These are phyloP conservation scores for Aureobasidium subglaciale DNA, from an alignment of 2,329 filamentous ascomycete species.

Conservation along the genomic window DNA sequence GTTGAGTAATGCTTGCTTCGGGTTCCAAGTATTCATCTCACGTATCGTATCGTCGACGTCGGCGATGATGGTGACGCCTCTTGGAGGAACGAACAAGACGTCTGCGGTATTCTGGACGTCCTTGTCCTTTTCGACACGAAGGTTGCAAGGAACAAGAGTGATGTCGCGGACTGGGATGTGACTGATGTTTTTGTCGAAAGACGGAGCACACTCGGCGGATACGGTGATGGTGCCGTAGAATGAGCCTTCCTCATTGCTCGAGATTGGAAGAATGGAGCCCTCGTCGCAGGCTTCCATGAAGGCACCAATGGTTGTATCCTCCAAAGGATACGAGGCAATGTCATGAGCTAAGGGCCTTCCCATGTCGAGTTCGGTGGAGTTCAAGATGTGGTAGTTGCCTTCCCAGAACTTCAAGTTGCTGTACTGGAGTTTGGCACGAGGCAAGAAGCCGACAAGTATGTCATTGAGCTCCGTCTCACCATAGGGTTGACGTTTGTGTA, in stretches of 20 bases:
- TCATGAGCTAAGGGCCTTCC: neutral
- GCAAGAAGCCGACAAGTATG: constrained; percentile 54
- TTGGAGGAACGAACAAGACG: constrained; percentile 16
- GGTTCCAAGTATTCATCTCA: constrained; percentile 22
- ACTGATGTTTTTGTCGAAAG: neutral
- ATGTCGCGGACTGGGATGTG: neutral
- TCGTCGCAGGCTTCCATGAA: neutral
- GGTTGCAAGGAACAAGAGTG: neutral
- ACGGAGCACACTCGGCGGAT: neutral
- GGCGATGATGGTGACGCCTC: constrained; percentile 22
- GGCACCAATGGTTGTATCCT: neutral
- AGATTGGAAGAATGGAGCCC: neutral
- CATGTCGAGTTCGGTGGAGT: neutral
- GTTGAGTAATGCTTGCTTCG: constrained; percentile 19
- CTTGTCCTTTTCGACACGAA: neutral
- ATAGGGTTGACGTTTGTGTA: constrained; percentile 63
- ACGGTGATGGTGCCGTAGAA: constrained; percentile 13
- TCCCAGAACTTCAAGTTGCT: constrained; percentile 31
- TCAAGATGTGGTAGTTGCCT: constrained; percentile 1
- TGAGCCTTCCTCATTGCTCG: constrained; percentile 14
- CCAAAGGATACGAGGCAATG: constrained; percentile 9
- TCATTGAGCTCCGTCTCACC: constrained; percentile 54
- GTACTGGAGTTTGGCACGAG: constrained; percentile 35
- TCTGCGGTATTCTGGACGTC: neutral
- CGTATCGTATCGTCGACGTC: constrained; percentile 25